Percentiles rank a stretch among this genome's conserved stretches.
Conservation (phyloP, 345 rosid genomes). For the Corchorus capsularis region DNA sequence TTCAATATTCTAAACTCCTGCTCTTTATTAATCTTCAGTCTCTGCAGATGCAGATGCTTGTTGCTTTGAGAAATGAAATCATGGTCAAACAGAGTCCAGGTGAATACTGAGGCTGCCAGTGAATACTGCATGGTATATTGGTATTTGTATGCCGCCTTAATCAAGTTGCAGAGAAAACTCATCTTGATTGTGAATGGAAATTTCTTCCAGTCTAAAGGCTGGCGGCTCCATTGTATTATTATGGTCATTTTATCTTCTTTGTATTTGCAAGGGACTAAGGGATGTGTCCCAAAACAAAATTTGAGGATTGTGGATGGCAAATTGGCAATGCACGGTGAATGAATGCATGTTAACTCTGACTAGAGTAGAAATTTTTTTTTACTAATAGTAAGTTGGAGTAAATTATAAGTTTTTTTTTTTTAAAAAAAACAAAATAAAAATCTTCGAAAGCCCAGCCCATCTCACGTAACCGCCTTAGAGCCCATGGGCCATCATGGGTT, state of each 20-base stretch:
- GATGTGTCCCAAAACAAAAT: no score
- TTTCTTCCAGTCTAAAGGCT: not conserved
- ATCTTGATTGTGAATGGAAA: constrained; percentile 24
- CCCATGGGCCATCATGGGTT: no score
- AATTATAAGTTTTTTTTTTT: no score
- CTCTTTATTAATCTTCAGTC: constrained; percentile 10
- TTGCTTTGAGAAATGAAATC: constrained; percentile 83
- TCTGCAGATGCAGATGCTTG: constrained; percentile 71
- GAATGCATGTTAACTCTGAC: no score
- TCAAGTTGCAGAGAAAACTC: constrained; percentile 85
- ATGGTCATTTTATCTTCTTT: not conserved
- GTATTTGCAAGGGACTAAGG: no score
- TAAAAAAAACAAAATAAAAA: no score
- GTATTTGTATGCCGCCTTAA: constrained; percentile 69
- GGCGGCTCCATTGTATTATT: not conserved
- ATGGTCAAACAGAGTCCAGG: constrained; percentile 60
- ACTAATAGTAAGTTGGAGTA: no score
- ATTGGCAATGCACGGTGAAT: no score
- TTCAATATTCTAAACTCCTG: not conserved
- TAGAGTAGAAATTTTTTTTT: no score
- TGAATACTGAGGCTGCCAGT: constrained; percentile 56
- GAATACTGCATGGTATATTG: constrained; percentile 98
- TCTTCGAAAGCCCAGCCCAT: no score
- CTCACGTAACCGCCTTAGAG: no score
- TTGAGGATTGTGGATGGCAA: no score